phyloP scores from a whole-genome alignment of 495 filamentous ascomycete genomes.

The Aspergillus asperescens region DNA sequence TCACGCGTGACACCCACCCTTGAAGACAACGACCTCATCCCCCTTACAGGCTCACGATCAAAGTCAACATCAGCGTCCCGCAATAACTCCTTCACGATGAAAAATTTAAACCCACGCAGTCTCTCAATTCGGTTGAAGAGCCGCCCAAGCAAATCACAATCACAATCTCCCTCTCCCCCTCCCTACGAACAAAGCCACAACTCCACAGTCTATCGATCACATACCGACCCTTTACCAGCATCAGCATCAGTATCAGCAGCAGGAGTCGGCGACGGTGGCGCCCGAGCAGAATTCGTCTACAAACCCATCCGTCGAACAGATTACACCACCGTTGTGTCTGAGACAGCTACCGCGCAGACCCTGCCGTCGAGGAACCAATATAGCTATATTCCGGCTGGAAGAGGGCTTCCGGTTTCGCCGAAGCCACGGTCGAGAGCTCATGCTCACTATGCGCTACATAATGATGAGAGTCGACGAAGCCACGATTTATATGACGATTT shows the following conservation, averaged over 20 bases:
- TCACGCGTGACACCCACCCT: conserved; percentile 12
- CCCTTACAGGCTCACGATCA: not conserved
- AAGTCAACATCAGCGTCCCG: not conserved
- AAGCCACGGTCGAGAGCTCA: not conserved
- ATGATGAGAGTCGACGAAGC: not conserved
- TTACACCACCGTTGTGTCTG: conserved; percentile 30
- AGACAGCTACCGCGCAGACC: conserved; percentile 14
- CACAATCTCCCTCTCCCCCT: not conserved
- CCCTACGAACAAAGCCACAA: not conserved
- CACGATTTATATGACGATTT: conserved; percentile 2
- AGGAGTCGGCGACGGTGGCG: not conserved
- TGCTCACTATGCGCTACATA: not conserved
- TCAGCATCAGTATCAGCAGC: not conserved
- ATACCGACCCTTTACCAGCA: not conserved
- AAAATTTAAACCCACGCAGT: conserved; percentile 25
- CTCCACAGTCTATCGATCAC: not conserved
- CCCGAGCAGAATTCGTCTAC: conserved; percentile 31
- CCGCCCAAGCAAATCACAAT: conserved; percentile 17
- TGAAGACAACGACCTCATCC: conserved; percentile 13
- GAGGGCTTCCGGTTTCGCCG: not conserved
- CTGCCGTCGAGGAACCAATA: conserved; percentile 30
- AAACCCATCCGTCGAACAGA: conserved; percentile 29
- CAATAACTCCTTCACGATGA: conserved; percentile 16
- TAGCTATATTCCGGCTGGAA: conserved; percentile 35
- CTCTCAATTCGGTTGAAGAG: conserved; percentile 32